These are phyloP conservation scores for Trametes punicea DNA, from an alignment of 768 basidiomycete species.

Conservation along the genomic window DNA sequence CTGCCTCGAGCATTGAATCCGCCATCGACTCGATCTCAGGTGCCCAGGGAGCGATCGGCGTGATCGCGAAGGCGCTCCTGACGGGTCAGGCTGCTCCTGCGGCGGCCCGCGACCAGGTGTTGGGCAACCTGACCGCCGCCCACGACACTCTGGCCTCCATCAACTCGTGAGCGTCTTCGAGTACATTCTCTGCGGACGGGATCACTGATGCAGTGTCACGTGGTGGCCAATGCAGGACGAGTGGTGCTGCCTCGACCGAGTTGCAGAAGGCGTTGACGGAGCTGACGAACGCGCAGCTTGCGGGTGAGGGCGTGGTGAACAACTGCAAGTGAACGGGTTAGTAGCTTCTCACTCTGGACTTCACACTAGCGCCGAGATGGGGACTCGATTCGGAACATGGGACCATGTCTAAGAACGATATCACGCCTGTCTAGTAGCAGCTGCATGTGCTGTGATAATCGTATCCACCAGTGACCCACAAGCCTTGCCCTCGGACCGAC, in stretches of 20 bases:
- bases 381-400: too few species aligned
- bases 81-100: constrained; percentile 25
- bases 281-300: constrained; percentile 13
- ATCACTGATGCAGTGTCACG: too few species aligned
- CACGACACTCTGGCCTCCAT: constrained; percentile 3
- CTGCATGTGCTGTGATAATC: too few species aligned
- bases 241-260: constrained; percentile 1
- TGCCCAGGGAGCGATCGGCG: constrained; percentile 20
- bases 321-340: constrained; percentile 25
- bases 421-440: too few species aligned
- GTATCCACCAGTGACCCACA: too few species aligned
- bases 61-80: constrained; percentile 25
- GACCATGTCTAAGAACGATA: too few species aligned
- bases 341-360: too few species aligned
- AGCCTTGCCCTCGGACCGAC: too few species aligned
- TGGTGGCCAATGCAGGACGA: constrained; percentile 6
- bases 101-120: constrained; percentile 24
- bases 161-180: constrained; percentile 6
- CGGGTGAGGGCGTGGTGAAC: constrained; percentile 23
- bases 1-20: constrained; percentile 1
- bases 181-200: too few species aligned
- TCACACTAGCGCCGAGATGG: too few species aligned
- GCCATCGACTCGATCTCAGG: constrained; percentile 6
- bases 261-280: constrained; percentile 19
- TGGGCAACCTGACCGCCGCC: constrained; percentile 18